Conservation (phyloP, 2,329 filamentous ascomycete genomes). For the Immersiporthe knoxdaviesiana region DNA sequence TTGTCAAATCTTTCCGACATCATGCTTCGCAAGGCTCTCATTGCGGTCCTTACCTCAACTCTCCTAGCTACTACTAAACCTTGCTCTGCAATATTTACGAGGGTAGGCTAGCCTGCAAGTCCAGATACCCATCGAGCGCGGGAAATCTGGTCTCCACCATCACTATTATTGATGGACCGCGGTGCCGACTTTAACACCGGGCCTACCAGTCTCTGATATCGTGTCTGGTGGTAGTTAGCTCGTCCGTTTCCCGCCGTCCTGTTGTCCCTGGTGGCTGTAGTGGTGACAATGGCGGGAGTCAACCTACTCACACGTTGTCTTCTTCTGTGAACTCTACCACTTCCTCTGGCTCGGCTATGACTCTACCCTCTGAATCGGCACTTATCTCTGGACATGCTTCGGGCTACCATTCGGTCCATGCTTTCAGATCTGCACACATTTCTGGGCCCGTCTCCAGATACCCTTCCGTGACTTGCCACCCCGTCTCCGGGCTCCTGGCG, state of each 20-base stretch:
- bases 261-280: neutral
- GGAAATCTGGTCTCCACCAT: neutral
- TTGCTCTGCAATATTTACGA: neutral
- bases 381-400: neutral
- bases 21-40: neutral
- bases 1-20: neutral
- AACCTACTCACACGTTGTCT: neutral
- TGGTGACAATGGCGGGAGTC: neutral
- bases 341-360: neutral
- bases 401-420: neutral
- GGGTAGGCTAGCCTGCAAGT: neutral
- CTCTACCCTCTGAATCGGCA: neutral
- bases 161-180: neutral
- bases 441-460: neutral
- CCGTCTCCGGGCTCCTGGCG: neutral
- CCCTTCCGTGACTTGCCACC: neutral
- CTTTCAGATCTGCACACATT: neutral
- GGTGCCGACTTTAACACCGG: neutral
- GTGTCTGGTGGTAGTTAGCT: neutral
- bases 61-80: neutral
- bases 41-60: neutral
- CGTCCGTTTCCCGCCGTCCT: neutral
- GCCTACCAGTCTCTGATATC: neutral
- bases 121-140: neutral
- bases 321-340: neutral